Evolutionary conservation across 192 early-diverging fungal genomes (phyloP).

Genomic region (Mortierella alpina): DNA sequence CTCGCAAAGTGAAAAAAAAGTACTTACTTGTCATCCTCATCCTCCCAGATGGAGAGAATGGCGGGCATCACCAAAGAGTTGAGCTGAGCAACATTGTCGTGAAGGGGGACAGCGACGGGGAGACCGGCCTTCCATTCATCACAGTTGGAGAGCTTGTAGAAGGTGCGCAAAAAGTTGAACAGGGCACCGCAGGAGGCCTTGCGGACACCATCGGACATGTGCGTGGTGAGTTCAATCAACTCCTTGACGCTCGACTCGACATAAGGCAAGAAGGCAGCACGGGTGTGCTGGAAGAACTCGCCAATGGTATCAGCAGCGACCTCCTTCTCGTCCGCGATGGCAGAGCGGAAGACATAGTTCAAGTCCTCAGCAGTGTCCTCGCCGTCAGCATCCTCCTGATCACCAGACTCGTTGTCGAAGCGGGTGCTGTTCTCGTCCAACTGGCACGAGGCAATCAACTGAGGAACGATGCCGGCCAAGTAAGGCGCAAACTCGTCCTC

Average conservation of each 20-base stretch:
- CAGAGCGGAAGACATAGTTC: conserved; percentile 74
- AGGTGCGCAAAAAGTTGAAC: conserved; percentile 82
- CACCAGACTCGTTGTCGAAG: conserved; percentile 41
- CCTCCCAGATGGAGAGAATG: conserved; percentile 77
- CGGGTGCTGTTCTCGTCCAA: conserved; percentile 71
- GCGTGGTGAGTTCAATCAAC: conserved; percentile 73
- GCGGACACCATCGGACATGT: conserved; percentile 86
- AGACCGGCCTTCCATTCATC: conserved; percentile 82
- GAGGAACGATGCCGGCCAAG: conserved; percentile 80
- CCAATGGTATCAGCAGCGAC: conserved; percentile 89
- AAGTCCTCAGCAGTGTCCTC: conserved; percentile 67
- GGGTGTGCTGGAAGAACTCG: conserved; percentile 85
- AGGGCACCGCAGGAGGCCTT: conserved; percentile 79
- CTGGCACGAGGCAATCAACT: conserved; percentile 81
- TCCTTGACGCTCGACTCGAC: conserved; percentile 78
- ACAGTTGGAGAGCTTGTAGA: conserved; percentile 76
- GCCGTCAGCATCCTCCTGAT: conserved; percentile 56
- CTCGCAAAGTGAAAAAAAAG: background rate
- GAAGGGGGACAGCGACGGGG: conserved; percentile 72
- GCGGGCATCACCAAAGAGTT: conserved; percentile 76
- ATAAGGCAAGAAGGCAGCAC: conserved; percentile 83
- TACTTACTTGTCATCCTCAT: conserved; percentile 83
- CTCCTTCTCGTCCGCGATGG: conserved; percentile 94
- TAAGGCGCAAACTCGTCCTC: conserved; percentile 85
- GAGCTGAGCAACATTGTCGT: conserved; percentile 80